Base-by-base conservation (phyloP, 495 filamentous ascomycete species). In the Podospora didyma region DNA sequence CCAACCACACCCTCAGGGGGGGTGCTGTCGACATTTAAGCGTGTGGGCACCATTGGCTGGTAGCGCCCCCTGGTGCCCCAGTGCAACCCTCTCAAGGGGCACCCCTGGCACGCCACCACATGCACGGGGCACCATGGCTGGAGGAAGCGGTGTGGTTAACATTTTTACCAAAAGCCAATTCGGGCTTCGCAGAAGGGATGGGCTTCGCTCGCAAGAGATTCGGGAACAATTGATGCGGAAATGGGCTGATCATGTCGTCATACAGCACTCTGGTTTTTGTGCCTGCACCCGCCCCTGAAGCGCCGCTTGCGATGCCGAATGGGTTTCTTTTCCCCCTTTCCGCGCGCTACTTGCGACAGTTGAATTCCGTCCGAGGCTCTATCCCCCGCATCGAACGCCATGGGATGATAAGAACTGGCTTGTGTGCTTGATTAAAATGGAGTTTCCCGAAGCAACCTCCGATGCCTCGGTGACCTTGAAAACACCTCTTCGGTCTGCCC, bases 161-260 rank as follows among this genome's bases (percentile, higher is more conserved):
- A 53, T 53, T 53, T 17, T 24, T 39, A 12, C 5, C 28, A 50
- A 31, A 5, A 14, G 39, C n/a, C 3, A 17, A 42, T 17, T 42
- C 39, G 39, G 39, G 4, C 39, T 3, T 17, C 39, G 39, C 39
- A 42, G n/a, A 42, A 16, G 39, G 39, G 39, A 14, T 42, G 39
- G 39, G 39, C 6, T 45, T 35, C 24, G 35, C 16, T 52, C 41
- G 39, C 50, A 52, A 9, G 31, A 35, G 52, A 16, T 7, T 23
- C 7, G 39, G 39, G n/a, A 42, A 10, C 48, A 19, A 20, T 16
- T 22, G n/a, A 14, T 51, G 49, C 49, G 26, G 23, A 52, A 57
- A 51, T 65, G 59, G 62, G 35, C 62, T 62, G 62, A 65, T 59
- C 3, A 54, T 65, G 56, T 53, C 62, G 62, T 65, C 62, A 62